These are phyloP conservation scores for Botrytis pseudocinerea DNA, from an alignment of 2,329 filamentous ascomycete species.

Conservation along the genomic window DNA sequence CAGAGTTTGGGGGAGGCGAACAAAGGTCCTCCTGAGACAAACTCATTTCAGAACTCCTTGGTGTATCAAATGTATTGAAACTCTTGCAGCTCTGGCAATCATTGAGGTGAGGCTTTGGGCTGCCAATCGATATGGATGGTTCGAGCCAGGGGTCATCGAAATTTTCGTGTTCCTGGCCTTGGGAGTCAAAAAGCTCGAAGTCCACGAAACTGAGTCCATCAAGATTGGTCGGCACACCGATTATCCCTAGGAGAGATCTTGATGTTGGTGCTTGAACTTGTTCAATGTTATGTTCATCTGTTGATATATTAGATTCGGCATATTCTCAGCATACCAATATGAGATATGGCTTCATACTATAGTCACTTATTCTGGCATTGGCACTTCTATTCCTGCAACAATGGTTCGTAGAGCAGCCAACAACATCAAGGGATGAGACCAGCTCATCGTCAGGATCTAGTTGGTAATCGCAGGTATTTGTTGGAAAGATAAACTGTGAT, in stretches of 20 bases:
- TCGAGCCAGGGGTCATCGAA: not conserved
- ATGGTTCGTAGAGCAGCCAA: not conserved
- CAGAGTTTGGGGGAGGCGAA: constrained; percentile 1
- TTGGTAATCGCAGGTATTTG: too few species aligned
- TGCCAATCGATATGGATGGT: not conserved
- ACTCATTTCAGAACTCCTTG: not conserved
- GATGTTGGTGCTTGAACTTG: not conserved
- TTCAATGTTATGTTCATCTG: not conserved
- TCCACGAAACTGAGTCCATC: not conserved
- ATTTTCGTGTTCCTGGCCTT: not conserved
- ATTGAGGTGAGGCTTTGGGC: not conserved
- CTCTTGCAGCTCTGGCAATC: not conserved
- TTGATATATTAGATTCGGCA: not conserved
- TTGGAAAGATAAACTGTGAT: too few species aligned
- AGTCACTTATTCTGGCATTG: not conserved
- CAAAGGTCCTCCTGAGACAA: not conserved
- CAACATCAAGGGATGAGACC: not conserved
- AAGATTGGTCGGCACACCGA: not conserved
- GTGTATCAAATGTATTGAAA: constrained; percentile 9
- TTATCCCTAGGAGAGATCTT: not conserved
- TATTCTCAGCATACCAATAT: not conserved
- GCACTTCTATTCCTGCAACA: not conserved
- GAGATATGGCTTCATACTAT: not conserved
- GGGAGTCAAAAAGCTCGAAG: not conserved
- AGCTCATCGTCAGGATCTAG: not conserved